Base-by-base conservation (phyloP, 768 basidiomycete species). In the Kwoniella shandongensis region DNA sequence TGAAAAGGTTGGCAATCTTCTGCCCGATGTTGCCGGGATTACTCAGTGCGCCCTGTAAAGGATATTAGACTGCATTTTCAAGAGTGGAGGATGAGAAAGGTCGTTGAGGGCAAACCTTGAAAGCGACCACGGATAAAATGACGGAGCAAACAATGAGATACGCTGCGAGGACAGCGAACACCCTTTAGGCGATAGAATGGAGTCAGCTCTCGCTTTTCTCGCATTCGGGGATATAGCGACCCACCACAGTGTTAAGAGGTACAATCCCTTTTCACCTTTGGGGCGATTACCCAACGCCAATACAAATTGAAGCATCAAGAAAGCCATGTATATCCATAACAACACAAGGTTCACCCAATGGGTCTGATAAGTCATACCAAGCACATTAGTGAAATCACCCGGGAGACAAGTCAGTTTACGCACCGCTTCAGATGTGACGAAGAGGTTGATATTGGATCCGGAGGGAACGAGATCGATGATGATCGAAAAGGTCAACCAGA, bases 261-360 rank as follows among this genome's bases (percentile, higher is more conserved):
- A 93, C 51, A 85, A 85, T 85, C 86, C 89, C 77, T 90, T 89
- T 11, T 88, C 89, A 23, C 91, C 91, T 80, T 72, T 65, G 48
- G 91, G 91, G 48, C 91, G 86, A 78, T 93, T 93, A 36, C 91
- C 91, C 54, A 93, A 85, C 30, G 91, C 91, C 38, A 69, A 63
- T 36, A 74, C 59, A n/a, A 69, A 58, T 39, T 86, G 93, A 26
- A 97, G 78, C 15, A 84, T 89, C 35, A 97, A 79, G 79, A 91
- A 88, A 2, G 85, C 81, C 39, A 94, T 80, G 73, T 94, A 96
- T 18, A 90, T 79, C 89, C 91, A 92, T 79, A 88, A 87, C 54
- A 92, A 80, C 13, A 78, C 84, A 40, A 85, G 62, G 68, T 96
- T 96, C 40, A 92, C 79, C 89, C 89, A 94, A 63, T 89, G 86